Evolutionary conservation across 2,329 filamentous ascomycete genomes (phyloP), one percentile per base, ranked within the genome.

Genomic region (Aspergillus sclerotialis): DNA sequence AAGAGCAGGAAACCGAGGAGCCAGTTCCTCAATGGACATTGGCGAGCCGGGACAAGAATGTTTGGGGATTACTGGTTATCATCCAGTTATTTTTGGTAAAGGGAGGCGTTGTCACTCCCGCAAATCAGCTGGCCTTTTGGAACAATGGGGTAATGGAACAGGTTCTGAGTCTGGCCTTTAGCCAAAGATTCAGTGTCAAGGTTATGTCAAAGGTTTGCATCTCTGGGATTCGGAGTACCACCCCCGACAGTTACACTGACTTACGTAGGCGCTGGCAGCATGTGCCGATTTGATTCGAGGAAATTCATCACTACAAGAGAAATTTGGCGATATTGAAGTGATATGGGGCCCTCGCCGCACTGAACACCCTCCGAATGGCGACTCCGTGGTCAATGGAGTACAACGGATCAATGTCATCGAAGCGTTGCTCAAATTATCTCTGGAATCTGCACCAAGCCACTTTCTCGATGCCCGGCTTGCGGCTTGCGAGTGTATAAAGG

Each of bases 221-320:
- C 46, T 14, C 36, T 35, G 32, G 28, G 32, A 3, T 3, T 5
- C 14, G 13, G n/a, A 4, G 13, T 17, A 10, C 10, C 4, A 14
- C 15, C 4, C 28, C 10, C 16, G 16, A 14, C 12, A n/a, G 6
- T 10, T 23, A n/a, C 36, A 23, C 40, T 53, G 32, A 55, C 35
- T 27, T 16, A 13, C 33, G 7, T 57, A 86, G 76, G 89, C 92
- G 43, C 67, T 98, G 33, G 73, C 78, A 45, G 84, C 87, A 19
- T 93, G 87, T 54, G 88, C 87, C 35, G 88, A 94, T 61, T 75
- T 94, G 49, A 94, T 98, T 49, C 77, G 82, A 43, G 84, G 79
- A 27, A 94, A 94, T 55, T 60, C 80, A 15, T 70, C 69, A 4
- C 69, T 96, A 7, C 92, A 98, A 60, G 88, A 95, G 63, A 77